Evolutionary conservation across 805 yeast genomes (phyloP).

Genomic region (Cephaloascus albidus): DNA sequence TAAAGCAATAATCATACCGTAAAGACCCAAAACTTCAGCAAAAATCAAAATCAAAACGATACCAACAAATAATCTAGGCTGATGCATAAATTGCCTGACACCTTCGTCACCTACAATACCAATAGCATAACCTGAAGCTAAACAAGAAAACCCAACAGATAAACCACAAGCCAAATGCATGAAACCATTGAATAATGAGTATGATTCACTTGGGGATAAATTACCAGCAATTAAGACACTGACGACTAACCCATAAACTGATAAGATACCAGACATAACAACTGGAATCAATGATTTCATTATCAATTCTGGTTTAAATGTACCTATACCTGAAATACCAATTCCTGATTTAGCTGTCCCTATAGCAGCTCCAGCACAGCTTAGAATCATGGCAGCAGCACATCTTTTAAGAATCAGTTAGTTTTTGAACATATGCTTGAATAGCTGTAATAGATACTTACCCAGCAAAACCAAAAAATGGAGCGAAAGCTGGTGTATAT

Average conservation of each 20-base stretch:
- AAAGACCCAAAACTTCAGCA: constrained; percentile 83
- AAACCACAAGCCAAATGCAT: constrained; percentile 97
- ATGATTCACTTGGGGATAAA: constrained; percentile 65
- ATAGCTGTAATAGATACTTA: constrained; percentile 10
- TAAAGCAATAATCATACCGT: constrained; percentile 93
- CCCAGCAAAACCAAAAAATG: constrained; percentile 97
- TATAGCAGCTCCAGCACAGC: constrained; percentile 97
- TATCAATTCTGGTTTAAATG: constrained; percentile 92
- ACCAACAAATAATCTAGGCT: constrained; percentile 82
- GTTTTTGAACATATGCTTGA: background rate
- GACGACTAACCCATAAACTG: constrained; percentile 95
- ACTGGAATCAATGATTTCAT: constrained; percentile 96
- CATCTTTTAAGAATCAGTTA: constrained; percentile 45
- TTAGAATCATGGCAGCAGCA: constrained; percentile 82
- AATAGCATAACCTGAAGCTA: constrained; percentile 94
- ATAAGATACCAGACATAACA: constrained; percentile 94
- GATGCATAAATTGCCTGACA: constrained; percentile 80
- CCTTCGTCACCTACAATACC: constrained; percentile 94
- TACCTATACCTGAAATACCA: constrained; percentile 97
- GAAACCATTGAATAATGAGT: constrained; percentile 90
- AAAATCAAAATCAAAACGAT: constrained; percentile 83
- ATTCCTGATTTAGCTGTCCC: constrained; percentile 98
- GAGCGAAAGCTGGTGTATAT: constrained; percentile 86
- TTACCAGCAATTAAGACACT: constrained; percentile 93
- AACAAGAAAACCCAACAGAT: constrained; percentile 92